Evolutionary conservation across 1,284 basidiomycete species (phyloP).

Genomic region (Porogramme epimiltina): DNA sequence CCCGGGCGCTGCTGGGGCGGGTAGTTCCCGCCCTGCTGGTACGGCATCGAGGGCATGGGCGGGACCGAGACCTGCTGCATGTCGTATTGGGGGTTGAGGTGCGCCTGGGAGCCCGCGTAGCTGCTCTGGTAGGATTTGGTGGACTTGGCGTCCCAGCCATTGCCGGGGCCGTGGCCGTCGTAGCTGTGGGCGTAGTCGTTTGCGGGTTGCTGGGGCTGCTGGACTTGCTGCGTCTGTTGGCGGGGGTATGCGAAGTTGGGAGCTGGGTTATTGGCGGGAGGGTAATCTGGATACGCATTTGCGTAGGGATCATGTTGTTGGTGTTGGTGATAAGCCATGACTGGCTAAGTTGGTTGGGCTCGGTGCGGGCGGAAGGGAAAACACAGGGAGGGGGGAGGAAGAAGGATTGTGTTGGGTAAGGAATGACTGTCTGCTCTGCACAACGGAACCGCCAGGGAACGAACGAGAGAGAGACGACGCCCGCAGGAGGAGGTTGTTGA

Average conservation of each 20-base stretch:
- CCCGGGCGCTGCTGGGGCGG: conserved; percentile 57
- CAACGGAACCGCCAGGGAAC: conserved; percentile 24
- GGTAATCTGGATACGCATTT: conserved; percentile 36
- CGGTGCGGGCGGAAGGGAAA: not conserved
- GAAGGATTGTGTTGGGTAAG: conserved; percentile 16
- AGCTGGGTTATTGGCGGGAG: conserved; percentile 34
- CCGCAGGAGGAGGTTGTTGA: conserved; percentile 11
- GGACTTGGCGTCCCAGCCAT: conserved; percentile 64
- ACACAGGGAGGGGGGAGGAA: conserved; percentile 1
- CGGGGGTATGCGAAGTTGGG: conserved; percentile 31
- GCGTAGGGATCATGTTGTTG: conserved; percentile 46
- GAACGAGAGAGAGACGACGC: conserved; percentile 18
- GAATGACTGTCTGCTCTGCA: conserved; percentile 24
- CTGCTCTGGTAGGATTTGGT: conserved; percentile 66
- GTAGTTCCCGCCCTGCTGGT: conserved; percentile 53
- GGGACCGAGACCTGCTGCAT: conserved; percentile 55
- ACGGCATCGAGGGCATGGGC: conserved; percentile 54
- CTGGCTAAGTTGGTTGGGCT: not conserved
- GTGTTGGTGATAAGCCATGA: conserved; percentile 60
- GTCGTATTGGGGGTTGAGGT: conserved; percentile 57
- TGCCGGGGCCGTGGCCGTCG: conserved; percentile 43
- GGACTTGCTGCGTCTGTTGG: conserved; percentile 21
- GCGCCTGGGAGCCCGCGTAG: conserved; percentile 67
- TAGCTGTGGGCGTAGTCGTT: conserved; percentile 29
- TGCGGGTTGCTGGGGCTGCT: conserved; percentile 15